phyloP scores from a whole-genome alignment of 1,284 basidiomycete genomes.

The Fomes fomentarius region DNA sequence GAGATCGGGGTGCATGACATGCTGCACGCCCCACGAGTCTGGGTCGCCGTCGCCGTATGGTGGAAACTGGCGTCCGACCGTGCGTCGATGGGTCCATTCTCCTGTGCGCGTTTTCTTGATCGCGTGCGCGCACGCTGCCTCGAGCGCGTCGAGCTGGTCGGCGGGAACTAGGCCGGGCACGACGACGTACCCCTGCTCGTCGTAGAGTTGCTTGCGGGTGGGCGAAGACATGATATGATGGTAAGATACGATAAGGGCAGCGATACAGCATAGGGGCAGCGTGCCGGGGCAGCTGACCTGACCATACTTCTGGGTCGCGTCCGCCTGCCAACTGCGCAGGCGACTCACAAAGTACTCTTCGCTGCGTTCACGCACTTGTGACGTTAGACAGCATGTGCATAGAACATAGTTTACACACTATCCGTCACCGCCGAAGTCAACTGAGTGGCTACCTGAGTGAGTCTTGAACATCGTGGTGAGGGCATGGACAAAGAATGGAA shows the following conservation, averaged over 20 bases:
- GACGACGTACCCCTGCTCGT: constrained; percentile 73
- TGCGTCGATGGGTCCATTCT: constrained; percentile 69
- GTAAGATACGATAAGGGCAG: not conserved
- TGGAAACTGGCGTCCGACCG: constrained; percentile 84
- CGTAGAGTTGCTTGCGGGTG: constrained; percentile 44
- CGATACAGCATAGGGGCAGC: no score
- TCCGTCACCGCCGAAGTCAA: no score
- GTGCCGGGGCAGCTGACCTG: no score
- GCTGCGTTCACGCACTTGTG: no score
- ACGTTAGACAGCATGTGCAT: no score
- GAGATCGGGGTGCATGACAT: constrained; percentile 79
- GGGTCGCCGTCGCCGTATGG: constrained; percentile 62
- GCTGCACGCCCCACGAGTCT: constrained; percentile 83
- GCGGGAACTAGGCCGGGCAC: constrained; percentile 61
- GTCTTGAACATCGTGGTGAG: no score
- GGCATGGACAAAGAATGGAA: no score
- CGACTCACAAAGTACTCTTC: no score
- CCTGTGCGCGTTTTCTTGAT: constrained; percentile 63
- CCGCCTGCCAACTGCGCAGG: no score
- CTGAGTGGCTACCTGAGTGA: no score
- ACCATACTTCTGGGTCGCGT: no score
- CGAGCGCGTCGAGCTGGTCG: constrained; percentile 45
- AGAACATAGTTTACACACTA: no score
- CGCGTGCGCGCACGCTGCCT: constrained; percentile 55
- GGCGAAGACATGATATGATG: constrained; percentile 7